Percentiles rank a stretch among this genome's conserved stretches.
Conservation (phyloP, 257 asterid genomes). For the Craterostigma plantagineum region DNA sequence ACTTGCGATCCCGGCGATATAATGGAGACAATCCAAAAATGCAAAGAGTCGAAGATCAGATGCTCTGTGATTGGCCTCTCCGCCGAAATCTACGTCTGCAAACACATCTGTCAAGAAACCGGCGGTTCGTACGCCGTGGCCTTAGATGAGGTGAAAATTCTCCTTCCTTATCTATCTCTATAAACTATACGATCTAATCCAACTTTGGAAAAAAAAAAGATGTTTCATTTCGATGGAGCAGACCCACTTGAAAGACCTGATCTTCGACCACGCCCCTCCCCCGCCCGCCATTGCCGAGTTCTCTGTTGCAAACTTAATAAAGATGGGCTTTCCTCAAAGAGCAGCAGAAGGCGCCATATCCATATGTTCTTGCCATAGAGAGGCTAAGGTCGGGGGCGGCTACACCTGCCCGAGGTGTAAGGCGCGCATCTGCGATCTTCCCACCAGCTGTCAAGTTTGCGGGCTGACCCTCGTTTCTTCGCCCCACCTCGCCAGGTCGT, state of each 20-base stretch:
- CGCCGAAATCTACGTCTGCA: constrained; percentile 87
- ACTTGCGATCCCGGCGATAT: constrained; percentile 90
- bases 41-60: constrained; percentile 70
- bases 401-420: constrained; percentile 98
- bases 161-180: no score
- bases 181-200: no score
- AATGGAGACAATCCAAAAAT: constrained; percentile 69
- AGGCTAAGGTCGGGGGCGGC: constrained; percentile 85
- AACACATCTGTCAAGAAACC: constrained; percentile 83
- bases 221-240: no score
- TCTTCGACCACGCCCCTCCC: constrained; percentile 90
- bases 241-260: constrained; percentile 72
- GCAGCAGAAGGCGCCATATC: constrained; percentile 87
- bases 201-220: no score
- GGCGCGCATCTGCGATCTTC: constrained; percentile 84
- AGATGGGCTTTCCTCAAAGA: constrained; percentile 98
- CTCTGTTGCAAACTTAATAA: constrained; percentile 77
- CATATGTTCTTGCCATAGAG: constrained; percentile 89
- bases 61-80: constrained; percentile 84
- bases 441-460: constrained; percentile 76
- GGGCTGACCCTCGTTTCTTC: constrained; percentile 95
- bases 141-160: constrained; percentile 80
- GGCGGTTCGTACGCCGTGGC: constrained; percentile 76
- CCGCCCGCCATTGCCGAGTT: constrained; percentile 99
- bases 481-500: constrained; percentile 93